These are phyloP conservation scores for Scedosporium dehoogii DNA, from an alignment of 2,329 filamentous ascomycete genomes.

Conservation along the genomic window DNA sequence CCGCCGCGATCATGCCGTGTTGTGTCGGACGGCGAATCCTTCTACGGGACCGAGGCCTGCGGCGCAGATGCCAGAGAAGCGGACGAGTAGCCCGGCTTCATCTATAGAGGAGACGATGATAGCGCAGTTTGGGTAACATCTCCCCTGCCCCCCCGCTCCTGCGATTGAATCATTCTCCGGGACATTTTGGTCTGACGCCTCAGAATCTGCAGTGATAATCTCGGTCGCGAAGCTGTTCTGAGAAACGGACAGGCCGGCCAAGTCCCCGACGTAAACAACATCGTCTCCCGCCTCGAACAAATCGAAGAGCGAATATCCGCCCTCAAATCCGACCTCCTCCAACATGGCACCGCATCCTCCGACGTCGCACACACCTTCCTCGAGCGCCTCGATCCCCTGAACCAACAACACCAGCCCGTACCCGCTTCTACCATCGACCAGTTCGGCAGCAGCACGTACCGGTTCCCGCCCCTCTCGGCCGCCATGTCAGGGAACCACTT, in stretches of 20 bases:
- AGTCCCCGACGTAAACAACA: background rate
- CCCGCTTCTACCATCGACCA: background rate
- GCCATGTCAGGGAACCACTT: background rate
- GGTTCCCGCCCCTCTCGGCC: background rate
- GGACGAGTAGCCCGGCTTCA: background rate
- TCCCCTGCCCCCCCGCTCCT: background rate
- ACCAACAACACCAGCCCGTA: background rate
- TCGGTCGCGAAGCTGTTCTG: background rate
- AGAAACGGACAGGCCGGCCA: background rate
- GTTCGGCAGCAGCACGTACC: background rate
- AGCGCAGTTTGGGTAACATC: background rate
- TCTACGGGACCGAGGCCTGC: background rate
- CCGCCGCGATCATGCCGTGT: background rate
- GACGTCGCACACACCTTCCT: background rate
- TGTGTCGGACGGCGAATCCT: background rate
- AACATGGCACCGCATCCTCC: background rate
- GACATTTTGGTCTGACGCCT: no score
- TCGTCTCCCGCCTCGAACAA: background rate
- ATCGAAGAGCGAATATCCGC: conserved; percentile 1
- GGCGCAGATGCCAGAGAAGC: background rate
- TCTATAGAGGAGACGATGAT: background rate
- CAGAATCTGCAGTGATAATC: background rate
- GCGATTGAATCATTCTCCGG: background rate
- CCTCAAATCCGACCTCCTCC: conserved; percentile 4
- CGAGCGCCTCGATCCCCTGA: background rate